These are phyloP conservation scores for Clonostachys rosea DNA, from an alignment of 2,329 filamentous ascomycete species.

Conservation along the genomic window DNA sequence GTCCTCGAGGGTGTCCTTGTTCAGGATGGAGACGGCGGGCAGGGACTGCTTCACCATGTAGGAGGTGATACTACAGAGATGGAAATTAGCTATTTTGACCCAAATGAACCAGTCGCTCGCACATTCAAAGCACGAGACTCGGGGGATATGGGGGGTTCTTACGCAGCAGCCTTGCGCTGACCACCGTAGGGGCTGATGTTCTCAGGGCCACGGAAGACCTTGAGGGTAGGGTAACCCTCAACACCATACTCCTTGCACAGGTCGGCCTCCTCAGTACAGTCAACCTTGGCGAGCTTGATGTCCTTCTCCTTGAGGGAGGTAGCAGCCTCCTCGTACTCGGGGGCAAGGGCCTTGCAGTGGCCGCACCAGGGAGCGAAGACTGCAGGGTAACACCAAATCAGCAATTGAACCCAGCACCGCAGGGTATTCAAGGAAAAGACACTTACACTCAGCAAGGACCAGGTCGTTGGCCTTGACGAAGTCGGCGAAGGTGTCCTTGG, in stretches of 20 bases:
- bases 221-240: conserved; percentile 97
- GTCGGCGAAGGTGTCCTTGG: conserved; percentile 78
- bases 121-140: conserved; percentile 9
- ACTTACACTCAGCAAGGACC: conserved; percentile 89
- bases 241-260: conserved; percentile 88
- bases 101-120: no score
- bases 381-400: conserved; percentile 20
- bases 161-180: conserved; percentile 80
- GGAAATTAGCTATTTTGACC: no score
- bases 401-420: neutral
- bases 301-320: conserved; percentile 83
- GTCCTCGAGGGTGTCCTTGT: conserved; percentile 79
- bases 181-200: conserved; percentile 80
- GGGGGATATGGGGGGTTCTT: conserved; percentile 18
- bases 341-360: conserved; percentile 96
- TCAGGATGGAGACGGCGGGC: conserved; percentile 81
- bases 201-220: conserved; percentile 92
- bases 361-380: conserved; percentile 97
- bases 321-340: conserved; percentile 85
- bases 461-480: conserved; percentile 85
- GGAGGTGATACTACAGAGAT: conserved; percentile 50
- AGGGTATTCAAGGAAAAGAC: neutral
- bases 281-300: conserved; percentile 80
- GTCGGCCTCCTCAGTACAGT: conserved; percentile 92
- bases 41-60: conserved; percentile 99